Conservation (phyloP, 129 eudicot species). For the Helichrysum umbraculigerum region DNA sequence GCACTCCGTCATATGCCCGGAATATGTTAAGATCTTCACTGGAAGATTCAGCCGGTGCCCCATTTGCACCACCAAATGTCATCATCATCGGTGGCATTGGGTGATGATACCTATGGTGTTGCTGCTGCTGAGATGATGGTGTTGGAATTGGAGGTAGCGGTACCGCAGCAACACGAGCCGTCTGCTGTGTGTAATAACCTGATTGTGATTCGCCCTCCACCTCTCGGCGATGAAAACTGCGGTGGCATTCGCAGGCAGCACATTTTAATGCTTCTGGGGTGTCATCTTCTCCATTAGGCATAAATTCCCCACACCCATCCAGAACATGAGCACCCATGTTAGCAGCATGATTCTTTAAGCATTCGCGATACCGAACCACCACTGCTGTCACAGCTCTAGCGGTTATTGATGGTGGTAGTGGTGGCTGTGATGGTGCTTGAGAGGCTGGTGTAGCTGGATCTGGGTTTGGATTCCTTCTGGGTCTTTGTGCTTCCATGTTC, state of each 20-base stretch:
- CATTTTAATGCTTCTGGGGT: slow-evolving; percentile 64
- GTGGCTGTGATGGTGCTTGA: slow-evolving; percentile 32
- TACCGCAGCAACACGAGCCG: slow-evolving; percentile 10
- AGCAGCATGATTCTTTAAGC: slow-evolving; percentile 76
- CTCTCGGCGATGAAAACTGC: slow-evolving; percentile 84
- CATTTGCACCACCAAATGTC: slow-evolving; percentile 60
- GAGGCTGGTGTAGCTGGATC: slow-evolving; percentile 35
- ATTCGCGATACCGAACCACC: slow-evolving; percentile 55
- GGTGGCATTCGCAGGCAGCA: slow-evolving; percentile 92
- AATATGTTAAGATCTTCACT: slow-evolving; percentile 76
- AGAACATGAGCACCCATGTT: slow-evolving; percentile 63
- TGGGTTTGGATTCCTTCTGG: slow-evolving; percentile 30
- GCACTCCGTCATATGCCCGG: slow-evolving; percentile 33
- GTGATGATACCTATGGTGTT: slow-evolving; percentile 32
- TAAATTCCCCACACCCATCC: slow-evolving; percentile 94
- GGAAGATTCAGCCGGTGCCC: slow-evolving; percentile 64
- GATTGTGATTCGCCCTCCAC: slow-evolving; percentile 38
- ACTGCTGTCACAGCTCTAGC: not conserved
- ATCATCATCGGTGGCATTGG: slow-evolving; percentile 58
- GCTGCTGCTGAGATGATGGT: slow-evolving; percentile 36
- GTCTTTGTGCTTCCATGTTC: slow-evolving; percentile 20
- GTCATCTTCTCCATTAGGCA: slow-evolving; percentile 75
- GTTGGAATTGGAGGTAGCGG: slow-evolving; percentile 35
- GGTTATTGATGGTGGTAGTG: slow-evolving; percentile 25
- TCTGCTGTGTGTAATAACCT: slow-evolving; percentile 17